Evolutionary conservation across 164 flowering plant genomes (phyloP).

Genomic region (Umbellularia californica): DNA sequence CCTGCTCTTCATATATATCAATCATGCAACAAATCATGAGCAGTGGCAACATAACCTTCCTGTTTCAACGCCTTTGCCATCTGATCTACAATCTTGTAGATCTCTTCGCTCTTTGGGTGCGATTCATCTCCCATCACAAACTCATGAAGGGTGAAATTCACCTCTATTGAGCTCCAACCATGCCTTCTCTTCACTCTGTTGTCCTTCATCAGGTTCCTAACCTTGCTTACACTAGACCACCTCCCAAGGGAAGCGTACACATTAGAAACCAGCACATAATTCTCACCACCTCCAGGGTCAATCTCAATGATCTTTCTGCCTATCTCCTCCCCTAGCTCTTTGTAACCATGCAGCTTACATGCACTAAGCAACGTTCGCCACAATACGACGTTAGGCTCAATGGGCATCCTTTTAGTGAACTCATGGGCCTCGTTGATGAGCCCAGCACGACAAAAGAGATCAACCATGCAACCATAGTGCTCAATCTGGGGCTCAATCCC

Average conservation of each 20-base stretch:
- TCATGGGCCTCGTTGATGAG: conserved; percentile 14
- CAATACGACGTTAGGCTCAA: conserved; percentile 50
- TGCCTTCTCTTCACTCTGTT: conserved; percentile 11
- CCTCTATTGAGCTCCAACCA: conserved; percentile 22
- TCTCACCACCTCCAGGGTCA: conserved; percentile 12
- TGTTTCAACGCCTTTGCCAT: conserved; percentile 4
- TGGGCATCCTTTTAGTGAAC: conserved; percentile 56
- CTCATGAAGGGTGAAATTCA: conserved; percentile 9
- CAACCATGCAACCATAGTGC: conserved; percentile 31
- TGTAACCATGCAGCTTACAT: conserved; percentile 41
- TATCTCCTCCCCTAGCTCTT: conserved; percentile 40
- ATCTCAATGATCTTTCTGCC: conserved; percentile 36
- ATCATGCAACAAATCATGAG: conserved; percentile 8
- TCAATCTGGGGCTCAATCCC: conserved; percentile 19
- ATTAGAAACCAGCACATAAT: conserved; percentile 19
- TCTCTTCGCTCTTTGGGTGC: conserved; percentile 6
- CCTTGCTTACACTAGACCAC: conserved; percentile 18
- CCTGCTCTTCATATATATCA: conserved; percentile 8
- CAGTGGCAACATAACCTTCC: conserved; percentile 6
- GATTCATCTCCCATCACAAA: conserved; percentile 17
- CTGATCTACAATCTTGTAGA: conserved; percentile 10
- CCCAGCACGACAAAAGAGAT: conserved; percentile 26
- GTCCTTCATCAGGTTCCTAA: conserved; percentile 16
- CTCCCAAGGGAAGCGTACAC: conserved; percentile 10
- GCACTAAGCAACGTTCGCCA: conserved; percentile 71